A percentile compares a stretch with the other conserved stretches of the same genome.
Conservation (phyloP, 2,329 filamentous ascomycete genomes). For the Aspergillus sp. region DNA sequence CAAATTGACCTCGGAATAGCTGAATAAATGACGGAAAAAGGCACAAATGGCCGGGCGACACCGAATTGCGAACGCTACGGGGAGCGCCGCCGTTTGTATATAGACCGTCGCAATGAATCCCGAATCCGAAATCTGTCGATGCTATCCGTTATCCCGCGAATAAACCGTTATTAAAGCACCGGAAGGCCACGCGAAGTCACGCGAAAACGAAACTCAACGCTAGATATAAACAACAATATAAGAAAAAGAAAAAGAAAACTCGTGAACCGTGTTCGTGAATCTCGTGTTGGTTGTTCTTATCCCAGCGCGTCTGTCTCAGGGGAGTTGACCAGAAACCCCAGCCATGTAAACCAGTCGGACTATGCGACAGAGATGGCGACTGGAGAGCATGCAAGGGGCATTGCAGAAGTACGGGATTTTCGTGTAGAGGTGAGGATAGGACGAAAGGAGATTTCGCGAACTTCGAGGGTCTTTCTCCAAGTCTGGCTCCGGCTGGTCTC, state of each 20-base stretch:
- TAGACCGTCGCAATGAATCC: slow-evolving; percentile 6
- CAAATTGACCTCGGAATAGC: slow-evolving; percentile 8
- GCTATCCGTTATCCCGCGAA: too few species aligned
- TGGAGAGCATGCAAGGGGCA: background rate
- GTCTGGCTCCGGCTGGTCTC: background rate
- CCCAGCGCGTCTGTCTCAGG: background rate
- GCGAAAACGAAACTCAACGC: background rate
- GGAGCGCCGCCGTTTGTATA: slow-evolving; percentile 21
- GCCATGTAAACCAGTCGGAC: background rate
- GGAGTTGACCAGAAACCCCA: background rate
- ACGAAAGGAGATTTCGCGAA: too few species aligned
- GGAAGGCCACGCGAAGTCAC: background rate
- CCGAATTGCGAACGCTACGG: slow-evolving; percentile 27
- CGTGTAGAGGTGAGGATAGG: too few species aligned
- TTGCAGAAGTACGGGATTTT: background rate
- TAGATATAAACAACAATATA: background rate
- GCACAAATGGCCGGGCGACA: slow-evolving; percentile 10
- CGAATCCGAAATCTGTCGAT: too few species aligned
- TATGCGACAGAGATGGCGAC: background rate
- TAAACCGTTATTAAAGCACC: too few species aligned
- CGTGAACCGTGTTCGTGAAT: too few species aligned
- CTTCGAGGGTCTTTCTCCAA: background rate
- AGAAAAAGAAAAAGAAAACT: background rate
- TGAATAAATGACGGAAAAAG: background rate
- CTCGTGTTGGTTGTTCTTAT: background rate